Evolutionary conservation across 208 protist genomes (phyloP).

Genomic region (Herpetomonas tarakana): DNA sequence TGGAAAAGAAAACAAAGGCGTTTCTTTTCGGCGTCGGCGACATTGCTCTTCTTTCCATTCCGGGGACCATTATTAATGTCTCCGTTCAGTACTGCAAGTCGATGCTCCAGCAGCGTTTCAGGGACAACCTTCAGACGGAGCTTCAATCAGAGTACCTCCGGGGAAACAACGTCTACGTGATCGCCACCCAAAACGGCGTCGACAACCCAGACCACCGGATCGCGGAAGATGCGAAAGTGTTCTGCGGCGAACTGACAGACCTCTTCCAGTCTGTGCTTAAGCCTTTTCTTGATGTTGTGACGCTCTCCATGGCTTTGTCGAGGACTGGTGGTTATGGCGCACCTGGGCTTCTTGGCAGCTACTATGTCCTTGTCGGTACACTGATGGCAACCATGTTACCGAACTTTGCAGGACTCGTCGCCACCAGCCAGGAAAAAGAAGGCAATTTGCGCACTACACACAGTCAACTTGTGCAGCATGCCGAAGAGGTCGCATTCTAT

Average conservation of each 20-base stretch:
- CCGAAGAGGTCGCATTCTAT: conserved; percentile 92
- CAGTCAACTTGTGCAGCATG: conserved; percentile 77
- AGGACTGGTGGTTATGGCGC: conserved; percentile 43
- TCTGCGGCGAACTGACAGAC: conserved; percentile 68
- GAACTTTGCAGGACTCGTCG: conserved; percentile 69
- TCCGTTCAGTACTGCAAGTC: conserved; percentile 66
- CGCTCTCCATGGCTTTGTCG: conserved; percentile 60
- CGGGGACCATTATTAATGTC: conserved; percentile 55
- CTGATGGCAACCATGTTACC: conserved; percentile 55
- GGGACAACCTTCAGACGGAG: conserved; percentile 52
- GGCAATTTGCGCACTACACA: conserved; percentile 77
- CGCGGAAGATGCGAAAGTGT: conserved; percentile 66
- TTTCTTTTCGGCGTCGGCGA: conserved; percentile 70
- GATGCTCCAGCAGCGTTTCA: conserved; percentile 61
- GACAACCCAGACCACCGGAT: conserved; percentile 84
- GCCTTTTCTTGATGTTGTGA: conserved; percentile 77
- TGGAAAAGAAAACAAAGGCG: conserved; percentile 45
- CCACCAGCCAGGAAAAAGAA: conserved; percentile 72
- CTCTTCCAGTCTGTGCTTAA: conserved; percentile 73
- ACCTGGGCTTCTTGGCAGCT: conserved; percentile 58
- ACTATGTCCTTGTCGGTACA: conserved; percentile 68
- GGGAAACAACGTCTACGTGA: conserved; percentile 50
- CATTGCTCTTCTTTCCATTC: conserved; percentile 63
- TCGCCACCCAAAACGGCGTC: conserved; percentile 41
- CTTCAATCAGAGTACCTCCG: conserved; percentile 71